These are phyloP conservation scores for Thymus quinquecostatus DNA, from an alignment of 257 asterid species.

Conservation along the genomic window DNA sequence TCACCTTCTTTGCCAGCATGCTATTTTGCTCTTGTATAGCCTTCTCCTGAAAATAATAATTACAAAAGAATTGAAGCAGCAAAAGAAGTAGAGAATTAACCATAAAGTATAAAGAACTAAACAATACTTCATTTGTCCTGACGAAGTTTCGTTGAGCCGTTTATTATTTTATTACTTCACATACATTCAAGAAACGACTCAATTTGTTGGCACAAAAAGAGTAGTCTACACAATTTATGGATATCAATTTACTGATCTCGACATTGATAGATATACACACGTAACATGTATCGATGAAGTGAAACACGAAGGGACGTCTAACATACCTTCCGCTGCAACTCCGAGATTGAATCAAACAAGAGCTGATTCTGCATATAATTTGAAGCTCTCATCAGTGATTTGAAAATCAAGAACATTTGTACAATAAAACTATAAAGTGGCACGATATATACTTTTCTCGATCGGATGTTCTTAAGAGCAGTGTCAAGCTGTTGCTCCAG, in stretches of 20 bases:
- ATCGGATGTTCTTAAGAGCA: constrained; percentile 56
- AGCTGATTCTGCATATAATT: constrained; percentile 64
- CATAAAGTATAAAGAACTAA: background rate
- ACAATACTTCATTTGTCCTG: too few relatives aligned
- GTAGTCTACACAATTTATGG: too few relatives aligned
- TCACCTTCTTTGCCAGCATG: constrained; percentile 78
- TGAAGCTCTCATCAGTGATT: background rate
- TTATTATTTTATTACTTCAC: too few relatives aligned
- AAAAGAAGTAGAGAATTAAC: constrained; percentile 1
- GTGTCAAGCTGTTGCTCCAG: constrained; percentile 64
- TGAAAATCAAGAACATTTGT: background rate
- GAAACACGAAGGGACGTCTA: background rate
- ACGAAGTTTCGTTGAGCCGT: too few relatives aligned
- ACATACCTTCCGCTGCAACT: constrained; percentile 75
- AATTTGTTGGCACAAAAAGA: too few relatives aligned
- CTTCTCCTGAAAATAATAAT: constrained; percentile 53
- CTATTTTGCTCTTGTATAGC: constrained; percentile 80
- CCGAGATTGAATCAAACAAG: constrained; percentile 73
- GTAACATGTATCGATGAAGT: background rate
- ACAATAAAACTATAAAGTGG: background rate
- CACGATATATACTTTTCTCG: constrained; percentile 49
- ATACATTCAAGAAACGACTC: too few relatives aligned
- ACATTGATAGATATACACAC: background rate
- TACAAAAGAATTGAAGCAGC: background rate
- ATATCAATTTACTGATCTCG: too few relatives aligned